Evolutionary conservation across 441 rosid genomes (phyloP).

Genomic region (Kokia cookei): DNA sequence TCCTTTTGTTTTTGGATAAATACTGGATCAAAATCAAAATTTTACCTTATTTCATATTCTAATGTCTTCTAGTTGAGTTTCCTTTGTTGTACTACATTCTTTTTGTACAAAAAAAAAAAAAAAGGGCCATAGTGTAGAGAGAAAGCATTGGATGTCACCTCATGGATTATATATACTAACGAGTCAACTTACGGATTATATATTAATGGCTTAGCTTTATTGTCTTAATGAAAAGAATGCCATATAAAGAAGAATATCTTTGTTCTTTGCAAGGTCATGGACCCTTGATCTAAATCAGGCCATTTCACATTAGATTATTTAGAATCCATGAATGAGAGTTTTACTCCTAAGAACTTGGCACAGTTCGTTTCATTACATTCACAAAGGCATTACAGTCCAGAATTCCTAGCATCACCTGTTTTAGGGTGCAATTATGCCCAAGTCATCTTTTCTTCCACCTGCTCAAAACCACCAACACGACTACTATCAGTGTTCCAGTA

Average conservation of each 20-base stretch:
- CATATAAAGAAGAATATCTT: too few relatives aligned
- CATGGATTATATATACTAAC: too few relatives aligned
- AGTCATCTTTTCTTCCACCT: conserved; percentile 34
- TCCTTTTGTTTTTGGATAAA: neutral
- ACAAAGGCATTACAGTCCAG: neutral
- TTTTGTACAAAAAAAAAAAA: too few relatives aligned
- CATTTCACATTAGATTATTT: neutral
- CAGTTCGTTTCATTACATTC: conserved; percentile 1
- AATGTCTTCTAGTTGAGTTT: too few relatives aligned
- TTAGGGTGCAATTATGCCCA: neutral
- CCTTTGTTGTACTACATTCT: too few relatives aligned
- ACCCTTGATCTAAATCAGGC: neutral
- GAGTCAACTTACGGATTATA: too few relatives aligned
- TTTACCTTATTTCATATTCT: neutral
- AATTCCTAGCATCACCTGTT: neutral
- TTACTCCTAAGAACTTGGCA: neutral
- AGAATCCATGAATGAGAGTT: neutral
- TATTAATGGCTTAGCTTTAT: too few relatives aligned
- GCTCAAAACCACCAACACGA: conserved; percentile 7
- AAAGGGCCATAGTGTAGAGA: too few relatives aligned
- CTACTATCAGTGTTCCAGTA: neutral
- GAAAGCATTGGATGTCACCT: too few relatives aligned
- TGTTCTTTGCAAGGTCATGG: neutral
- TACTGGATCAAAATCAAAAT: neutral
- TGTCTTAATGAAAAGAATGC: too few relatives aligned